phyloP scores from a whole-genome alignment of 2,329 filamentous ascomycete species.

The Penicillium sp. region DNA sequence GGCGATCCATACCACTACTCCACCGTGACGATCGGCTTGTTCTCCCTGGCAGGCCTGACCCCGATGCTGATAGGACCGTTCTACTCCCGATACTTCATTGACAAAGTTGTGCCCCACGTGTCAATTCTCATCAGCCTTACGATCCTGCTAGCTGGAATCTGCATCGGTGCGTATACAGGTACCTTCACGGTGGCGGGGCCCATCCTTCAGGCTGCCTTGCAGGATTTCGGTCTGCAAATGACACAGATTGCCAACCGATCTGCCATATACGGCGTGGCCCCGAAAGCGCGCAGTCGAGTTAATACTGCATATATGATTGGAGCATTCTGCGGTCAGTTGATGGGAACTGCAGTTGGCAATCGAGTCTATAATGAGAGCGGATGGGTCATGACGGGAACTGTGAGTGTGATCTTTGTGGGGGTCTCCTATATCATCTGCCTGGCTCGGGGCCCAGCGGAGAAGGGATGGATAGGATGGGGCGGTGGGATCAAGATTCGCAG shows the following conservation, averaged over 20 bases:
- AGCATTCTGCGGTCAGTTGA: constrained; percentile 71
- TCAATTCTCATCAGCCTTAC: constrained; percentile 62
- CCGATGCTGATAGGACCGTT: constrained; percentile 66
- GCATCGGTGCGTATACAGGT: constrained; percentile 68
- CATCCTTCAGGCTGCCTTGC: constrained; percentile 66
- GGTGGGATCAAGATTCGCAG: constrained; percentile 53
- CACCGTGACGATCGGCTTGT: constrained; percentile 69
- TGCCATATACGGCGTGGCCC: constrained; percentile 68
- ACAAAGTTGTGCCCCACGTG: constrained; percentile 66
- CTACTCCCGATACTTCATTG: constrained; percentile 68
- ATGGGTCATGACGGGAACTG: constrained; percentile 57
- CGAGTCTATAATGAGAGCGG: constrained; percentile 55
- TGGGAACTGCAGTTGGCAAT: constrained; percentile 62
- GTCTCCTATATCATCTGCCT: constrained; percentile 49
- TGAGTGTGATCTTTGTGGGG: constrained; percentile 55
- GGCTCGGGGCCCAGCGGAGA: constrained; percentile 55
- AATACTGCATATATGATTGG: constrained; percentile 81
- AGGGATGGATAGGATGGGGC: constrained; percentile 59
- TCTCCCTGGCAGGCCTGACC: constrained; percentile 71
- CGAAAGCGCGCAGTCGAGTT: constrained; percentile 68
- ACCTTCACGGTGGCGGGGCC: constrained; percentile 66
- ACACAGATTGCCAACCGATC: constrained; percentile 66
- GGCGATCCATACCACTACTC: constrained; percentile 66
- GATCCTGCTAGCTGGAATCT: constrained; percentile 60
- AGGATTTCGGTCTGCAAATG: constrained; percentile 71